These are phyloP conservation scores for Fusarium papillatum DNA, from an alignment of 2,329 filamentous ascomycete genomes.

Conservation along the genomic window DNA sequence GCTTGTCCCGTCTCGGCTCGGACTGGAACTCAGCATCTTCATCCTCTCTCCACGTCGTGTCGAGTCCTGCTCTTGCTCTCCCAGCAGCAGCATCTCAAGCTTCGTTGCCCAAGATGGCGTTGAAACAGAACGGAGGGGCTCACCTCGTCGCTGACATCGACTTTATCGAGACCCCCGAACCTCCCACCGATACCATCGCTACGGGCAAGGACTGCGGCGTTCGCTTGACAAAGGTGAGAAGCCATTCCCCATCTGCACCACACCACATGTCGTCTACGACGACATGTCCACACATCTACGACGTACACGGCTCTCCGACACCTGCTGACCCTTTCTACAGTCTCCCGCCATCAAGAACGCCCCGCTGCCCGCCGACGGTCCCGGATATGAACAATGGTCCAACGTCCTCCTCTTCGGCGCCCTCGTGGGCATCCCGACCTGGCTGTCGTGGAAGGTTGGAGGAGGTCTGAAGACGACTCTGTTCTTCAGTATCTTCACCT, in stretches of 20 bases:
- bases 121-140: constrained; percentile 32
- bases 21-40: constrained; percentile 17
- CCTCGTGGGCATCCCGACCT: constrained; percentile 79
- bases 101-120: constrained; percentile 21
- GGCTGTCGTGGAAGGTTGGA: constrained; percentile 84
- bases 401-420: constrained; percentile 79
- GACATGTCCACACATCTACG: not conserved
- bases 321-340: constrained; percentile 58
- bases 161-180: constrained; percentile 38
- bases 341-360: constrained; percentile 92
- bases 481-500: constrained; percentile 83
- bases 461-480: constrained; percentile 89
- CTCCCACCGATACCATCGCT: constrained; percentile 27
- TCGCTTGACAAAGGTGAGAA: constrained; percentile 30
- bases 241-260: not conserved
- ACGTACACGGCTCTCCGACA: not conserved
- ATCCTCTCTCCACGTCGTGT: not conserved
- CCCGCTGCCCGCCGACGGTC: constrained; percentile 87
- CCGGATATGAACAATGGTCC: constrained; percentile 87
- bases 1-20: constrained; percentile 16
- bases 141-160: constrained; percentile 39
- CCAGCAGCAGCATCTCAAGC: not conserved
- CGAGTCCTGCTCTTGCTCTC: not conserved
- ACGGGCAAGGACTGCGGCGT: constrained; percentile 36
- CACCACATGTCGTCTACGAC: not conserved